phyloP scores from a whole-genome alignment of 176 grass and related monocot species.

The Juncus effusus region DNA sequence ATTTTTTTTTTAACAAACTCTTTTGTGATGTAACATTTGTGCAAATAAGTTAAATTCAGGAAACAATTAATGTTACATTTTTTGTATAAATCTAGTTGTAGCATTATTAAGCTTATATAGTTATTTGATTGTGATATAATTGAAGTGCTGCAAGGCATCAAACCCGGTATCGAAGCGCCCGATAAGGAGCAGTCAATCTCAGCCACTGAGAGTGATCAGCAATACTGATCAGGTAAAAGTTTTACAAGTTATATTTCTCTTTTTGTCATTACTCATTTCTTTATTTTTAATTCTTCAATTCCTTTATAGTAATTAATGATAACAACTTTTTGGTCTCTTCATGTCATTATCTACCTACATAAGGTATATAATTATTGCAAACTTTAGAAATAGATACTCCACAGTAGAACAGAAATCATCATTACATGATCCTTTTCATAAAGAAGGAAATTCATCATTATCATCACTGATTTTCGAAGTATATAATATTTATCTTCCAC shows the following conservation, averaged over 20 bases:
- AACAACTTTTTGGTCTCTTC: conserved; percentile 22
- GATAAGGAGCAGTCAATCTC: conserved; percentile 8
- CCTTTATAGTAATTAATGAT: conserved; percentile 9
- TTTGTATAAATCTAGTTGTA: conserved; percentile 6
- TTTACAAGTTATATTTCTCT: no score
- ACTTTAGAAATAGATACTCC: conserved; percentile 6
- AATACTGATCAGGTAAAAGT: conserved; percentile 15
- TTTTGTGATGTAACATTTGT: background rate
- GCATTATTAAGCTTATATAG: background rate
- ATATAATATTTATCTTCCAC: background rate
- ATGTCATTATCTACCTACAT: conserved; percentile 29
- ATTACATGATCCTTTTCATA: background rate
- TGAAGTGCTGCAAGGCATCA: conserved; percentile 6
- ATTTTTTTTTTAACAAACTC: conserved; percentile 13
- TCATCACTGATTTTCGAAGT: background rate
- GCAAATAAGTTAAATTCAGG: conserved; percentile 19
- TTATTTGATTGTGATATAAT: conserved; percentile 10
- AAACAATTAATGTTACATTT: background rate
- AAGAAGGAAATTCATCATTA: background rate
- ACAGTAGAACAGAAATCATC: conserved; percentile 10
- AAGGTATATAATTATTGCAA: conserved; percentile 27
- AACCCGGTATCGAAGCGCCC: conserved; percentile 3
- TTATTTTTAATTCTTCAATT: no score
- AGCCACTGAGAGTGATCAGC: conserved; percentile 16
- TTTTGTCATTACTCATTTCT: no score